A percentile compares a stretch with the other conserved stretches of the same genome.
phyloP scores from a whole-genome alignment of 1,139 yeast species.

The Taiozyma sp. region DNA sequence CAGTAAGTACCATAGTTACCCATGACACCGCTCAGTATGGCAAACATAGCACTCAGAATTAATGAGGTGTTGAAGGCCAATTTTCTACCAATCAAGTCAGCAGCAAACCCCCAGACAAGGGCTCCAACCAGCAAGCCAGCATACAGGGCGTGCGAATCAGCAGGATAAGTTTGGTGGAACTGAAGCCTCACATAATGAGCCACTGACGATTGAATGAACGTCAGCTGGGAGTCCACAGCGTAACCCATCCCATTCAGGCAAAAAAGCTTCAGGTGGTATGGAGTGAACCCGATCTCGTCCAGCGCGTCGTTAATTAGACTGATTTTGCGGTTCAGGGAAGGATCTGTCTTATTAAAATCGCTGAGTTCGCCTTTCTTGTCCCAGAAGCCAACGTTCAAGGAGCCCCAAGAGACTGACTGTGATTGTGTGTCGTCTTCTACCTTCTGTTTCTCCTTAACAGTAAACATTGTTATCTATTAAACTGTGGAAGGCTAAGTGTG shows the following conservation, averaged over 20 bases:
- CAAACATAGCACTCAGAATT: slow-evolving; percentile 45
- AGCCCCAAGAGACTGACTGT: neutral
- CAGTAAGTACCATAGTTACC: slow-evolving; percentile 39
- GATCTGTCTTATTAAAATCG: slow-evolving; percentile 19
- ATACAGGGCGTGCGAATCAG: slow-evolving; percentile 26
- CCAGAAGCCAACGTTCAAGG: slow-evolving; percentile 1
- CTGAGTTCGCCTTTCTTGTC: slow-evolving; percentile 8
- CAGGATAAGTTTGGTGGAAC: slow-evolving; percentile 26
- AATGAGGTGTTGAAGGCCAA: slow-evolving; percentile 54
- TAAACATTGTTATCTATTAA: neutral
- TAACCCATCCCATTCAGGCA: slow-evolving; percentile 52
- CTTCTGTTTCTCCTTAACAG: neutral
- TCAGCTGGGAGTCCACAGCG: slow-evolving; percentile 49
- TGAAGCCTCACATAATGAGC: slow-evolving; percentile 36
- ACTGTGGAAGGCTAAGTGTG: neutral
- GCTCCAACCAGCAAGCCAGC: slow-evolving; percentile 55
- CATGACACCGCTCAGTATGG: slow-evolving; percentile 49
- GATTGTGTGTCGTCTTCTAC: neutral
- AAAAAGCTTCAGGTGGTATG: slow-evolving; percentile 41
- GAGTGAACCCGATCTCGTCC: slow-evolving; percentile 49
- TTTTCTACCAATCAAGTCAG: slow-evolving; percentile 56
- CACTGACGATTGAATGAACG: slow-evolving; percentile 40
- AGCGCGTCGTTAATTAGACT: slow-evolving; percentile 40
- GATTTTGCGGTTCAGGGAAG: slow-evolving; percentile 34
- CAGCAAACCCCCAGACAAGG: slow-evolving; percentile 52